These are phyloP conservation scores for Phytopythium helicoides DNA, from an alignment of 352 stramenopile species.

Conservation along the genomic window DNA sequence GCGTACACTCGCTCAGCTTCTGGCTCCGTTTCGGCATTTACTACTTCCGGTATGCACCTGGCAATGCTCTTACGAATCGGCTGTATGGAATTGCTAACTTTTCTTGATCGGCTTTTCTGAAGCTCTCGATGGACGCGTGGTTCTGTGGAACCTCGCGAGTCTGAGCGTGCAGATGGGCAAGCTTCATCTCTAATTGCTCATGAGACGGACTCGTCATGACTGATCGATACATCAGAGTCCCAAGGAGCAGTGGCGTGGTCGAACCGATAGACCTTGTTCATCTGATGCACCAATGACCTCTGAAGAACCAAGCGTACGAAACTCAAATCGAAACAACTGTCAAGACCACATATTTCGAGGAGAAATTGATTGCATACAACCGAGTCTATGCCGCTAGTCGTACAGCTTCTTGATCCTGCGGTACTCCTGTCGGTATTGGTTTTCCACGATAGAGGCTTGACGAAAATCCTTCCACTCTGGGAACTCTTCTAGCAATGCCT, in stretches of 20 bases:
- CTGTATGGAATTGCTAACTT: no score
- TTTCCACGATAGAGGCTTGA: conserved; percentile 88
- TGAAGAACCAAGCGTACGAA: not conserved
- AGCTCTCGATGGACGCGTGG: conserved; percentile 81
- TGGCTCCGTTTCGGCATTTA: conserved; percentile 71
- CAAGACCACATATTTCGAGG: no score
- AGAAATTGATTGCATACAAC: no score
- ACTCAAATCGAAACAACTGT: not conserved
- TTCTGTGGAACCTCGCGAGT: conserved; percentile 72
- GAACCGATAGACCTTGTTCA: not conserved
- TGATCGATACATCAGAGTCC: not conserved
- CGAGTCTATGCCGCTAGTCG: conserved; percentile 50
- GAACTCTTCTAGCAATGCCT: conserved; percentile 84
- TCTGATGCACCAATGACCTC: not conserved
- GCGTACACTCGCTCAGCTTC: conserved; percentile 46
- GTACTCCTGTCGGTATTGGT: conserved; percentile 88
- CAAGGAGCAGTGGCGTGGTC: not conserved
- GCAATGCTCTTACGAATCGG: not conserved
- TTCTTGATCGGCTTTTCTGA: not conserved
- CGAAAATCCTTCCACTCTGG: conserved; percentile 85
- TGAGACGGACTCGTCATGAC: not conserved
- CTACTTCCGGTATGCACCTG: conserved; percentile 63
- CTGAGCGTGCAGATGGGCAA: conserved; percentile 82
- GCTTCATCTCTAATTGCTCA: conserved; percentile 58
- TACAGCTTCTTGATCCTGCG: conserved; percentile 91